These are phyloP conservation scores for Pyrenopolyporus hunteri DNA, from an alignment of 495 filamentous ascomycete species.

Conservation along the genomic window DNA sequence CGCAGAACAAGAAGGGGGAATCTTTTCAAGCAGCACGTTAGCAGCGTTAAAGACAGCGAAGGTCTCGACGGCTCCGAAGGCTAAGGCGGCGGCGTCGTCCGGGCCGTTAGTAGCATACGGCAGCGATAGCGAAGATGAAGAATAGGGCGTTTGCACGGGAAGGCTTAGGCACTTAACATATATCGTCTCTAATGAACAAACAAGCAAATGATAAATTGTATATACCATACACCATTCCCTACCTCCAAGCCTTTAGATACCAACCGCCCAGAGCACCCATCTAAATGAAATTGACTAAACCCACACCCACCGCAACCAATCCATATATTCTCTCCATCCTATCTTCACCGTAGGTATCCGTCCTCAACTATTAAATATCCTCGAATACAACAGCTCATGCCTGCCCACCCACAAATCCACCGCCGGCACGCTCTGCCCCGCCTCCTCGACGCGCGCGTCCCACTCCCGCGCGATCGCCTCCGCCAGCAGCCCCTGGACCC, in stretches of 20 bases:
- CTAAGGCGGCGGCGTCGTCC: slow-evolving; percentile 48
- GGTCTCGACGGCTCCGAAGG: slow-evolving; percentile 57
- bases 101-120: slow-evolving; percentile 88
- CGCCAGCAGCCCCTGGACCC: slow-evolving; percentile 66
- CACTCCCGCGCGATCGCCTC: slow-evolving; percentile 66
- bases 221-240: slow-evolving; percentile 12
- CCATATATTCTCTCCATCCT: not conserved
- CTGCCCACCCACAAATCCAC: slow-evolving; percentile 95
- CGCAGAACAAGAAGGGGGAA: slow-evolving; percentile 62
- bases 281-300: not conserved
- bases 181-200: not conserved
- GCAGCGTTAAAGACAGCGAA: slow-evolving; percentile 68
- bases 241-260: slow-evolving; percentile 17
- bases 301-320: not conserved
- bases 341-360: not conserved
- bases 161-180: not conserved
- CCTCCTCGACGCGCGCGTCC: slow-evolving; percentile 67
- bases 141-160: slow-evolving; percentile 12
- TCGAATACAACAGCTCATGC: slow-evolving; percentile 93
- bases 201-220: slow-evolving; percentile 14
- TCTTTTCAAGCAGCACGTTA: slow-evolving; percentile 81
- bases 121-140: slow-evolving; percentile 78
- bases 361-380: slow-evolving; percentile 82
- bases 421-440: slow-evolving; percentile 83
- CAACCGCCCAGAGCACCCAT: slow-evolving; percentile 1